These are phyloP conservation scores for Hyaloscypha hepaticicola DNA, from an alignment of 495 filamentous ascomycete species.

Conservation along the genomic window DNA sequence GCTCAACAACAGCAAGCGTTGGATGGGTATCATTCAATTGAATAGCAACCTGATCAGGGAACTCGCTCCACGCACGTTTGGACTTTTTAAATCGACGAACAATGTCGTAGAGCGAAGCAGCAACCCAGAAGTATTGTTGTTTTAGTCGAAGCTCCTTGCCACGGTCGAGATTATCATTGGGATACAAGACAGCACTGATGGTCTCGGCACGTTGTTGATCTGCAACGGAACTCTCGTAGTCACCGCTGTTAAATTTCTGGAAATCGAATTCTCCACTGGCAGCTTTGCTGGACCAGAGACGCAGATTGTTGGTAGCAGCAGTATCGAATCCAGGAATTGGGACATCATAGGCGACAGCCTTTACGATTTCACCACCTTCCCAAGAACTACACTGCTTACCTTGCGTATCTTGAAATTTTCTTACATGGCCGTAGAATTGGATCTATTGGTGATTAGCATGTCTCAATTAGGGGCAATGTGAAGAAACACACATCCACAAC, in stretches of 20 bases:
- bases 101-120: constrained; percentile 93
- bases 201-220: constrained; percentile 97
- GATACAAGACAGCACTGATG: constrained; percentile 95
- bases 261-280: constrained; percentile 98
- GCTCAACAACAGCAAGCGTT: constrained; percentile 90
- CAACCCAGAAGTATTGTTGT: constrained; percentile 99
- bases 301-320: constrained; percentile 89
- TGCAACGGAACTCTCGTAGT: constrained; percentile 95
- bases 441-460: constrained; percentile 46
- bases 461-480: background rate
- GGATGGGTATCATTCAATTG: constrained; percentile 98
- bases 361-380: constrained; percentile 92
- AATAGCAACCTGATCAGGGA: constrained; percentile 93
- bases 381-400: constrained; percentile 73
- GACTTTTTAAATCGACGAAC: constrained; percentile 97
- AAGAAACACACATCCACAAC: constrained; percentile 67
- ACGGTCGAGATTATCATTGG: constrained; percentile 94
- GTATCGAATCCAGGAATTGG: constrained; percentile 92
- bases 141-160: constrained; percentile 97
- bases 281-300: constrained; percentile 96
- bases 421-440: constrained; percentile 88
- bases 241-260: constrained; percentile 98
- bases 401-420: constrained; percentile 66
- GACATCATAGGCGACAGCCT: constrained; percentile 92
- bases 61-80: constrained; percentile 84